Evolutionary conservation across 2,329 filamentous ascomycete genomes (phyloP).

Genomic region (Periconia macrospinosa): DNA sequence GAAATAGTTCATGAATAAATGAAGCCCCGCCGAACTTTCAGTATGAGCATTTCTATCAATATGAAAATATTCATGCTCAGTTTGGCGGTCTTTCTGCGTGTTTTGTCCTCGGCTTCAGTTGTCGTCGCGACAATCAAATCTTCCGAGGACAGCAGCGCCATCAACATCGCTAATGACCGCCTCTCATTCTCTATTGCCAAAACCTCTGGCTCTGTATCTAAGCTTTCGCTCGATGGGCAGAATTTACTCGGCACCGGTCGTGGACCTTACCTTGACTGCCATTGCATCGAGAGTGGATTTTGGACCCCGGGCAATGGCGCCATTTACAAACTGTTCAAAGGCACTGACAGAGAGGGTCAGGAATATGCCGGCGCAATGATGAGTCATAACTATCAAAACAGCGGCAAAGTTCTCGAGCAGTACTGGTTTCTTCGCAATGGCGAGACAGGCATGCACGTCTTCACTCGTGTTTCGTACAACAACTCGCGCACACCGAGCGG

Average conservation of each 20-base stretch:
- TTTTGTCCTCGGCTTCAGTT: constrained; percentile 1
- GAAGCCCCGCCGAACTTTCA: too few relatives aligned
- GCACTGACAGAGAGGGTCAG: constrained; percentile 53
- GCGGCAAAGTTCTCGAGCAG: constrained; percentile 63
- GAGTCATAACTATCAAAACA: constrained; percentile 60
- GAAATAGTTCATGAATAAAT: too few relatives aligned
- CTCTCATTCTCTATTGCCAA: constrained; percentile 17
- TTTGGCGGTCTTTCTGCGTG: neutral
- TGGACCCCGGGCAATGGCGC: constrained; percentile 61
- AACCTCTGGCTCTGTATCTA: constrained; percentile 44
- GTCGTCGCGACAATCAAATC: constrained; percentile 12
- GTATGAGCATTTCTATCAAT: neutral
- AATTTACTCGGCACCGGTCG: constrained; percentile 60
- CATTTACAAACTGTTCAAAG: constrained; percentile 55
- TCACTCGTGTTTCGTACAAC: constrained; percentile 62
- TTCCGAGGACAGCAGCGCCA: constrained; percentile 18
- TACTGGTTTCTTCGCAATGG: constrained; percentile 67
- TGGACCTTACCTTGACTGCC: constrained; percentile 65
- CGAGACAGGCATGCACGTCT: constrained; percentile 65
- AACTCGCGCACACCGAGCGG: constrained; percentile 60
- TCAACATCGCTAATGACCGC: constrained; percentile 18
- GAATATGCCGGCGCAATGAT: constrained; percentile 62
- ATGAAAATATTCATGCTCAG: neutral
- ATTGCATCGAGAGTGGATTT: constrained; percentile 61
- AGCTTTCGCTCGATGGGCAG: constrained; percentile 50